Evolutionary conservation across 208 protist species (phyloP), one percentile per base, ranked within the genome.

Genomic region (Leishmania tropica): DNA sequence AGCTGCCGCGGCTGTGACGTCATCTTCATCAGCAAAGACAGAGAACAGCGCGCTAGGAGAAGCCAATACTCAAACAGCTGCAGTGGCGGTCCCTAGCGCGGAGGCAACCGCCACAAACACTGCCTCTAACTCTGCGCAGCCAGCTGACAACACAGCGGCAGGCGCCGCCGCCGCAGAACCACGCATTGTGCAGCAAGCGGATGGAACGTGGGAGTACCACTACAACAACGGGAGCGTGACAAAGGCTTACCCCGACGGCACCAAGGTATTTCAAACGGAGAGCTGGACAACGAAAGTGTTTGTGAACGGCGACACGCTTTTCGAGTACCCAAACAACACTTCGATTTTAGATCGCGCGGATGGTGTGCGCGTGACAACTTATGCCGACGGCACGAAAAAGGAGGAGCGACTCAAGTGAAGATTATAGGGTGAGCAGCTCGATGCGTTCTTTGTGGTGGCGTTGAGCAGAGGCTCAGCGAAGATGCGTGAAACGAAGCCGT

Each of bases 151-250:
- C 75, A 45, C 54, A 68, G 67, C 54, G 17, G 45, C 56, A 53
- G 75, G 19, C 28, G 24, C 28, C 40, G 21, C 53, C 47, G 73
- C 31, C 1, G n/a, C 47, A 13, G 92, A 92, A 42, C 92, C 92
- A 8, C 75, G 80, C 17, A 83, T 83, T 37, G 80, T 85, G n/a
- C 90, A 93, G 75, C 87, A 90, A 51, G 42, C 74, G 7, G 93
- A 96, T 82, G 94, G 94, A 6, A 93, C 89, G 28, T 96, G 92
- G 93, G 89, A 95, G 76, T 97, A 96, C 72, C 71, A 78, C 21
- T 97, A 96, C 89, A 64, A 65, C 62, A 96, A 89, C 85, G 93
- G 93, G 37, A 88, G 94, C 71, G 78, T 92, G 31, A 95, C 92
- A 1, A 79, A 90, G 28, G 80, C 92, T 3, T 76, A 79, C 54